Evolutionary conservation across 495 filamentous ascomycete genomes (phyloP).

Genomic region (Hypoxylon fuscum): DNA sequence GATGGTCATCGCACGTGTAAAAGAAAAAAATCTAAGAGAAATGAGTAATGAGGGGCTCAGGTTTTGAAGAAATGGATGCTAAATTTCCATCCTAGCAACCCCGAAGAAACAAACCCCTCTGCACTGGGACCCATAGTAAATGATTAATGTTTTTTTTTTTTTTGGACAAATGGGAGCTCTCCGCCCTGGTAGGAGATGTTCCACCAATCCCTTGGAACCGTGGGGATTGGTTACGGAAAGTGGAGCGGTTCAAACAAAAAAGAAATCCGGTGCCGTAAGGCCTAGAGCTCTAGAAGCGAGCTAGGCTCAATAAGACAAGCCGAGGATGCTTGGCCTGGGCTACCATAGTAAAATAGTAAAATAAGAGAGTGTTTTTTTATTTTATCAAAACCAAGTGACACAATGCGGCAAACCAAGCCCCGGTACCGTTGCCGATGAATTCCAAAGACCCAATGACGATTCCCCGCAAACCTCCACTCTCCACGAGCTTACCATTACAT

Average conservation of each 20-base stretch:
- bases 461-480: constrained; percentile 29
- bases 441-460: constrained; percentile 13
- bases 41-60: constrained; percentile 22
- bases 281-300: background rate
- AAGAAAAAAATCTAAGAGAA: constrained; percentile 9
- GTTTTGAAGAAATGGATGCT: constrained; percentile 25
- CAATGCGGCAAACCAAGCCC: background rate
- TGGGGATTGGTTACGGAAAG: constrained; percentile 18
- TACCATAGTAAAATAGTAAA: too few species aligned
- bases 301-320: constrained; percentile 1
- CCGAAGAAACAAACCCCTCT: constrained; percentile 3
- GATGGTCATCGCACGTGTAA: constrained; percentile 22
- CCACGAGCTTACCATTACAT: constrained; percentile 36
- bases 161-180: constrained; percentile 25
- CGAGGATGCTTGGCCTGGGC: background rate
- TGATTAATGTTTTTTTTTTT: too few species aligned
- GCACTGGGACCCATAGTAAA: too few species aligned
- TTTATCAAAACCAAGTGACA: background rate
- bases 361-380: background rate
- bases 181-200: constrained; percentile 20
- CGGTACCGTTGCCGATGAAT: constrained; percentile 26
- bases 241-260: background rate
- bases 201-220: constrained; percentile 31
- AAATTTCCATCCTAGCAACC: constrained; percentile 26
- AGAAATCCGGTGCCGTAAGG: background rate